Base-by-base conservation (phyloP, 352 stramenopile species). In the Thalassiosira pacifica region DNA sequence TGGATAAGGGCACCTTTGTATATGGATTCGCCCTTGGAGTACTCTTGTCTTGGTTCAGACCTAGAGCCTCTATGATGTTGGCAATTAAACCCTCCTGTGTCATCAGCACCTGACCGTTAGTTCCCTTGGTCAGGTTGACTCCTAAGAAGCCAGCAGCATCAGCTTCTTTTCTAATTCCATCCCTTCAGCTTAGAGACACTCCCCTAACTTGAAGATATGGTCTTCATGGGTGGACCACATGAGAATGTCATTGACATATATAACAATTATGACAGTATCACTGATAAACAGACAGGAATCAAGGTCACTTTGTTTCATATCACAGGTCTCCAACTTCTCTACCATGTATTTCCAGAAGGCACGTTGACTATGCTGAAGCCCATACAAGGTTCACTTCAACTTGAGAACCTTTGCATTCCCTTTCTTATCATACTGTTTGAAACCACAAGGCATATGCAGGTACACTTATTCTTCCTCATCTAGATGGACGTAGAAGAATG, bases 361-460 rank as follows among this genome's bases (percentile, higher is more conserved):
- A 42, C 4, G 34, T 42, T 4, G 34, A 42, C 34, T 42, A 4
- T 42, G 34, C 34, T 42, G 4, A 10, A 42, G 34, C 4, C 78
- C 78, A 42, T 85, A 85, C 2, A 80, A 48, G 0, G 40, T 66
- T 22, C 22, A 0, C 3, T 67, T 71, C 63, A 85, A 55, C 16
- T 69, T 66, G 5, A 80, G 45, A 10, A 42, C 34, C 34, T 42
- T 42, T 42, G 18, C 64, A 59, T 24, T 85, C 45, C 0, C 70
- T 55, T 42, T 45, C 13, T 66, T 66, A 24, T 10, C 34, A 42
- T 42, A 42, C 34, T 42, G 31, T 5, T 4, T n/a, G 45, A 76
- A 60, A 10, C 37, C 37, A 22, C 13, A 6, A 0, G 48, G 40
- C 31, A 65, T 59, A 0, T 42, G 10, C 16, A 76, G 9, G 27